Evolutionary conservation across 2,329 filamentous ascomycete genomes (phyloP).

Genomic region (Blastomyces emzantsi): DNA sequence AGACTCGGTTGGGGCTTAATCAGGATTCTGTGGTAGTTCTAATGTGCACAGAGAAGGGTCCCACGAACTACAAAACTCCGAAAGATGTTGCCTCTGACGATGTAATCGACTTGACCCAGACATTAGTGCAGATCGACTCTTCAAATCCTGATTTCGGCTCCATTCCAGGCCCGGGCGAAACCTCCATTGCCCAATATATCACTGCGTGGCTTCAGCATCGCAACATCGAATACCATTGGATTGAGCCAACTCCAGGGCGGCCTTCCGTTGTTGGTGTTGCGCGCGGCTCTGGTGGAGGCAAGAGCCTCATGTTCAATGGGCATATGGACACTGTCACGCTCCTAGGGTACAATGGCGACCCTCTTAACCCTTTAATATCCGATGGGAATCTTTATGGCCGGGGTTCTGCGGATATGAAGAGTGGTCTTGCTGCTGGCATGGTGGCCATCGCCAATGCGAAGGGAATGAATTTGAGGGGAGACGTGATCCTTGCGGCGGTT

Average conservation of each 20-base stretch:
- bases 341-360: slow-evolving; percentile 6
- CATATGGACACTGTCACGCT: not conserved
- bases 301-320: not conserved
- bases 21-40: not conserved
- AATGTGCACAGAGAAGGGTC: not conserved
- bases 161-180: not conserved
- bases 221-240: not conserved
- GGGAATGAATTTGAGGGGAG: slow-evolving; percentile 31
- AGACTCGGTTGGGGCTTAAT: not conserved
- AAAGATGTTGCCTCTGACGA: not conserved
- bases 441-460: slow-evolving; percentile 34
- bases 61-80: not conserved
- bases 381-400: slow-evolving; percentile 31
- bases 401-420: slow-evolving; percentile 46
- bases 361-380: slow-evolving; percentile 4
- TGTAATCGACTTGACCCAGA: not conserved
- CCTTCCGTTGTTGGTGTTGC: not conserved
- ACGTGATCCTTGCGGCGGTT: slow-evolving; percentile 47
- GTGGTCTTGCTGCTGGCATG: slow-evolving; percentile 42
- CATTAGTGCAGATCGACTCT: not conserved
- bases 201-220: not conserved
- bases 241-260: not conserved
- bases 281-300: not conserved
- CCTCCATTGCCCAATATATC: not conserved
- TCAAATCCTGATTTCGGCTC: not conserved